Evolutionary conservation across 805 yeast genomes (phyloP).

Genomic region (Candida vaughaniae): DNA sequence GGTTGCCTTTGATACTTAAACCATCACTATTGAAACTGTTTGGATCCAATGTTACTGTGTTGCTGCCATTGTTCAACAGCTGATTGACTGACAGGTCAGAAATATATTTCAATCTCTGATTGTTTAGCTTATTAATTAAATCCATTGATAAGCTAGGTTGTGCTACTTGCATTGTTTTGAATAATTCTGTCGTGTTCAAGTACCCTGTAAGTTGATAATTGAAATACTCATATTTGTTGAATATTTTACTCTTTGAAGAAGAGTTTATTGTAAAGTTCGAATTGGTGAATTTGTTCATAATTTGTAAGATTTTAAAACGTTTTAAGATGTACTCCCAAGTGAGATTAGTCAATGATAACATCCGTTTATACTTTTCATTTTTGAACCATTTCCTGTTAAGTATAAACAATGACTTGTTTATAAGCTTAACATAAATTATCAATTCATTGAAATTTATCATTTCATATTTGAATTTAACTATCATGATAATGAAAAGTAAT

Average conservation of each 20-base stretch:
- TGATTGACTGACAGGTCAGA: background rate
- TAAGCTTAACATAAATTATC: slow-evolving; percentile 36
- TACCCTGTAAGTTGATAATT: slow-evolving; percentile 41
- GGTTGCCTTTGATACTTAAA: too few species aligned
- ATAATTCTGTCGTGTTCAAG: slow-evolving; percentile 40
- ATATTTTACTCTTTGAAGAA: slow-evolving; percentile 16
- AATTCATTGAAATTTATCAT: slow-evolving; percentile 38
- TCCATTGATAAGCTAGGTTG: slow-evolving; percentile 28
- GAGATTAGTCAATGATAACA: slow-evolving; percentile 41
- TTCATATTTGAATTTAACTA: slow-evolving; percentile 49
- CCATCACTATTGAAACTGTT: too few species aligned
- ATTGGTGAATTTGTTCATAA: slow-evolving; percentile 25
- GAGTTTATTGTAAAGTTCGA: slow-evolving; percentile 17
- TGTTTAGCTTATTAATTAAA: slow-evolving; percentile 11
- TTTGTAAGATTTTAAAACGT: slow-evolving; percentile 28
- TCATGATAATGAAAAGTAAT: slow-evolving; percentile 49
- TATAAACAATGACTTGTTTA: slow-evolving; percentile 42
- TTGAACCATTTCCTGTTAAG: slow-evolving; percentile 46
- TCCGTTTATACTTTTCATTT: slow-evolving; percentile 45
- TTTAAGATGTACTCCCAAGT: slow-evolving; percentile 45
- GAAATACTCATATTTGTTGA: slow-evolving; percentile 28
- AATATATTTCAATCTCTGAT: slow-evolving; percentile 6
- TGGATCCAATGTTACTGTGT: too few species aligned
- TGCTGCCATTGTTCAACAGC: background rate
- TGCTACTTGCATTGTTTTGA: slow-evolving; percentile 43